Conservation (phyloP, 208 protist genomes). For the Wallacemonas collosoma region DNA sequence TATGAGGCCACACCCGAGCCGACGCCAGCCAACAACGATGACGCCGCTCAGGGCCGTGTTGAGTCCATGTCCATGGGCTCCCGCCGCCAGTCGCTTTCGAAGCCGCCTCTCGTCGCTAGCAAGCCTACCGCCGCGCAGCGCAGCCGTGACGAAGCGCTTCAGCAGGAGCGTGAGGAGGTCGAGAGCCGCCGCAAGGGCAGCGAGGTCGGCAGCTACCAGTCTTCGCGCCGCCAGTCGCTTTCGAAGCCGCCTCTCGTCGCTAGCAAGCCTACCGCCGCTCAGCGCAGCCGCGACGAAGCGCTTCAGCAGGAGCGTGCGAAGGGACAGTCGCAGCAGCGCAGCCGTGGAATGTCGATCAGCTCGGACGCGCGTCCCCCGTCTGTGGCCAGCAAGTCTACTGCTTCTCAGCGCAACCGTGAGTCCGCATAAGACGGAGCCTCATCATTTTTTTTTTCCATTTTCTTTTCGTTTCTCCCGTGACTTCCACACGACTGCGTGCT, state of each 20-base stretch:
- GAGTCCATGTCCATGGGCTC: constrained; percentile 32
- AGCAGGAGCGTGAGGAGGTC: constrained; percentile 31
- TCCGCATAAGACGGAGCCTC: background rate
- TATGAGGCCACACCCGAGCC: constrained; percentile 34
- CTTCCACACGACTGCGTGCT: too few relatives aligned
- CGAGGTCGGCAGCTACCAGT: constrained; percentile 32
- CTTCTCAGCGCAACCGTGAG: constrained; percentile 33
- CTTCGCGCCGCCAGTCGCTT: constrained; percentile 46
- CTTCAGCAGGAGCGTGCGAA: constrained; percentile 33
- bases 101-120: constrained; percentile 49
- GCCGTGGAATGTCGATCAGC: constrained; percentile 30
- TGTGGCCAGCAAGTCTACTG: constrained; percentile 24
- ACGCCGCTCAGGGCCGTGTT: constrained; percentile 22
- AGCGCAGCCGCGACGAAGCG: constrained; percentile 44
- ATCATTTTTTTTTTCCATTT: background rate
- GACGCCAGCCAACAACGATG: constrained; percentile 27
- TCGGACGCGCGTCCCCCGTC: constrained; percentile 29
- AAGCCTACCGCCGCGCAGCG: constrained; percentile 60
- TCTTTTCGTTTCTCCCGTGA: too few relatives aligned
- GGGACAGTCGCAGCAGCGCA: constrained; percentile 19
- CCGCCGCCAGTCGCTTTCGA: constrained; percentile 33
- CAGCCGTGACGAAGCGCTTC: constrained; percentile 40
- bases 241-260: constrained; percentile 56
- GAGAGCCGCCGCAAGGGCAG: constrained; percentile 25
- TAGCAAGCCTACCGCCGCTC: constrained; percentile 49